A percentile compares a stretch with the other conserved stretches of the same genome.
These are phyloP conservation scores for Teratosphaeria nubilosa DNA, from an alignment of 2,329 filamentous ascomycete genomes.

Conservation along the genomic window DNA sequence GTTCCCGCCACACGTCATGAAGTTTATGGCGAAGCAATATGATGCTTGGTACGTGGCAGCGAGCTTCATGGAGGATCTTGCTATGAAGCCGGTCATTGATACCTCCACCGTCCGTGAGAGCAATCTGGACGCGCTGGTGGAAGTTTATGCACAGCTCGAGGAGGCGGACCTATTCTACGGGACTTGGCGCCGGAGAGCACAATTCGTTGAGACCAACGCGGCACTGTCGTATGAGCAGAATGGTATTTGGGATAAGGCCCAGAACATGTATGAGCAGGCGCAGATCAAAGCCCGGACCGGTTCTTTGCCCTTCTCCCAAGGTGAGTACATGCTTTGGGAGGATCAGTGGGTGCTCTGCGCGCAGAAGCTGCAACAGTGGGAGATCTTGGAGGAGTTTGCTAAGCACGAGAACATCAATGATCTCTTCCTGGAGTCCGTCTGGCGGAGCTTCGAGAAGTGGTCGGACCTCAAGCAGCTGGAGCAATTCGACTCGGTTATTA, in stretches of 20 bases:
- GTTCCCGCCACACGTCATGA: conserved; percentile 89
- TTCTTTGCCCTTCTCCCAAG: conserved; percentile 89
- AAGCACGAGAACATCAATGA: conserved; percentile 99
- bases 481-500: conserved; percentile 84
- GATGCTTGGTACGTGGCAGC: conserved; percentile 96
- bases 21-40: conserved; percentile 87
- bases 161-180: conserved; percentile 98
- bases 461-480: conserved; percentile 75
- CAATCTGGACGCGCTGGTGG: conserved; percentile 89
- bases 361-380: conserved; percentile 98
- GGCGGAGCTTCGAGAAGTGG: conserved; percentile 95
- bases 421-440: conserved; percentile 85
- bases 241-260: conserved; percentile 98
- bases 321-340: conserved; percentile 98
- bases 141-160: conserved; percentile 79
- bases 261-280: conserved; percentile 90
- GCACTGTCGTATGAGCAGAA: conserved; percentile 97
- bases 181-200: conserved; percentile 87
- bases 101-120: conserved; percentile 80
- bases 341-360: conserved; percentile 98
- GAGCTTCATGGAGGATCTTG: conserved; percentile 79
- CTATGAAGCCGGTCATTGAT: conserved; percentile 73
- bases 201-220: conserved; percentile 95
- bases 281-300: conserved; percentile 96
- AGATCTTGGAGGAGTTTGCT: conserved; percentile 91